These are phyloP conservation scores for Podochytrium sp. DNA, from an alignment of 192 early-diverging fungal genomes.

Conservation along the genomic window DNA sequence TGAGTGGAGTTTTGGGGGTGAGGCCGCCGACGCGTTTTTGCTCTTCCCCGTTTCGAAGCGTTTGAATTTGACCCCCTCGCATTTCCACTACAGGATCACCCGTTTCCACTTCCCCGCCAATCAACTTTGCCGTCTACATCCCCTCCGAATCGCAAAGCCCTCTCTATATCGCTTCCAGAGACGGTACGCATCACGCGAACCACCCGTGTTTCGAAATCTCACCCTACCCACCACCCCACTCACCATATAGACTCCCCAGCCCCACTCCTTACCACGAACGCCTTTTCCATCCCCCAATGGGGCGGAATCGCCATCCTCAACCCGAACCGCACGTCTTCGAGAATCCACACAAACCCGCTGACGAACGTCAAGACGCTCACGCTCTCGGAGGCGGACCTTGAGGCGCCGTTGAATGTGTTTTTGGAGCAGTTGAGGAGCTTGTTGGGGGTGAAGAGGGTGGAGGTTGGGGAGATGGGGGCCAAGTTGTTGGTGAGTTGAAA, in stretches of 20 bases:
- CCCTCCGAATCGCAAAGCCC: slow-evolving; percentile 72
- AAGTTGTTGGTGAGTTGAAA: slow-evolving; percentile 34
- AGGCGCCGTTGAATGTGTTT: slow-evolving; percentile 78
- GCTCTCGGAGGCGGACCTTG: slow-evolving; percentile 59
- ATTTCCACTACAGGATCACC: slow-evolving; percentile 71
- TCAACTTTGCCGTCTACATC: slow-evolving; percentile 92
- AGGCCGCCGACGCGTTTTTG: too few species aligned
- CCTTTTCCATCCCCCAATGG: slow-evolving; percentile 94
- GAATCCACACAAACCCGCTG: not conserved
- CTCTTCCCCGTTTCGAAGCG: too few species aligned
- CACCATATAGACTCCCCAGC: not conserved
- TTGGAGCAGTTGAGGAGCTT: slow-evolving; percentile 80
- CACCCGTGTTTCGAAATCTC: slow-evolving; percentile 4
- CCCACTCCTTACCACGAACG: slow-evolving; percentile 61
- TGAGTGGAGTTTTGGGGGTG: slow-evolving; percentile 89
- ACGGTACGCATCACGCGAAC: slow-evolving; percentile 44
- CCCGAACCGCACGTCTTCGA: slow-evolving; percentile 38
- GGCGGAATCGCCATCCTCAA: slow-evolving; percentile 87
- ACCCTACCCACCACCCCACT: not conserved
- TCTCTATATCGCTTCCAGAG: slow-evolving; percentile 63
- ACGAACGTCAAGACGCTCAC: not conserved
- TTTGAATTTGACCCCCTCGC: too few species aligned
- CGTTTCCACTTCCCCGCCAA: slow-evolving; percentile 75
- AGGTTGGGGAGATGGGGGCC: slow-evolving; percentile 33
- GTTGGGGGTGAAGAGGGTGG: slow-evolving; percentile 73